phyloP scores from a whole-genome alignment of 208 protist species.

The Tetramitus jugosus region DNA sequence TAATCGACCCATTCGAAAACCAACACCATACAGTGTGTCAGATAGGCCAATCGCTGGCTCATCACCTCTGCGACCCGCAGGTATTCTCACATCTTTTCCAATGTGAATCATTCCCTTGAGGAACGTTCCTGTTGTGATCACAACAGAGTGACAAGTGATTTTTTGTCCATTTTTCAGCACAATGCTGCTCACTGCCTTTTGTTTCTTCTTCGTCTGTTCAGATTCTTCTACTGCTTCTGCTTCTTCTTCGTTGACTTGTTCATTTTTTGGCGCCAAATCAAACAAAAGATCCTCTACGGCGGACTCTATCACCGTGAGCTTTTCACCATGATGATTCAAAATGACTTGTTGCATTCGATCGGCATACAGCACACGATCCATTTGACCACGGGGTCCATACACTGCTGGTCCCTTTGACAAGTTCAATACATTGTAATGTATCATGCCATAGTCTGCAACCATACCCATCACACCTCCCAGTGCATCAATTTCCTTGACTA shows the following conservation, averaged over 20 bases:
- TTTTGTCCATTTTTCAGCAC: conserved; percentile 36
- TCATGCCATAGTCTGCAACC: conserved; percentile 52
- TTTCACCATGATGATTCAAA: neutral
- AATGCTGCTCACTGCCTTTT: conserved; percentile 33
- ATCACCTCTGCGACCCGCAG: conserved; percentile 50
- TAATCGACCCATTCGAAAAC: conserved; percentile 43
- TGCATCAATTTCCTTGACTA: conserved; percentile 73
- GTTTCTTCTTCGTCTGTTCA: conserved; percentile 1
- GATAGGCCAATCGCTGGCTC: conserved; percentile 41
- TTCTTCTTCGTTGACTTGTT: conserved; percentile 34
- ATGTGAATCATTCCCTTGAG: conserved; percentile 63
- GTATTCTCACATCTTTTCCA: conserved; percentile 29
- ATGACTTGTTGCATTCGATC: conserved; percentile 27
- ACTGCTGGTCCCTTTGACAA: conserved; percentile 58
- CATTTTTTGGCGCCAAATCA: too few species aligned
- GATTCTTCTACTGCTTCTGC: neutral
- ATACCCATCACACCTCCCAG: conserved; percentile 69
- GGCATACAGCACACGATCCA: conserved; percentile 40
- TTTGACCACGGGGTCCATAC: conserved; percentile 43
- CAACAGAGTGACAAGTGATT: conserved; percentile 40
- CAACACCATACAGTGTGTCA: conserved; percentile 37
- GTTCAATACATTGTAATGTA: conserved; percentile 70
- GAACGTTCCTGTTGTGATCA: conserved; percentile 77
- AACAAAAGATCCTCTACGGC: conserved; percentile 21
- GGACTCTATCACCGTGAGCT: neutral